Percentiles rank a stretch among this genome's conserved stretches.
Conservation (phyloP, 495 filamentous ascomycete genomes). For the Usnea hakonensis region DNA sequence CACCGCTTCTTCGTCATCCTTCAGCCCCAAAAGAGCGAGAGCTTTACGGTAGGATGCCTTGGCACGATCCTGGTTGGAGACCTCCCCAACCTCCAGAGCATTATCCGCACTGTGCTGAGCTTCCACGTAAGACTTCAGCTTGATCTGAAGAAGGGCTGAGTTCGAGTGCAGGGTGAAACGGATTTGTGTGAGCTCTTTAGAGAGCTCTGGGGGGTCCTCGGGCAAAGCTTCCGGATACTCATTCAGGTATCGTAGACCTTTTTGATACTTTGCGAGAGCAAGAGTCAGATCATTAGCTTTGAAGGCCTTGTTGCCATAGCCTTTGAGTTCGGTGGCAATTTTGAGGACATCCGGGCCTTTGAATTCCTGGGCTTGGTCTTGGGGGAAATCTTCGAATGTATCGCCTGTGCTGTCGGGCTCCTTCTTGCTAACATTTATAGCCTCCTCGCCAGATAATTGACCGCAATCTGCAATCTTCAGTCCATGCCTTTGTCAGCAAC, state of each 20-base stretch:
- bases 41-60: constrained; percentile 85
- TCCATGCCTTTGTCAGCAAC: neutral
- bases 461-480: constrained; percentile 61
- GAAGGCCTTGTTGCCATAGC: constrained; percentile 86
- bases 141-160: constrained; percentile 70
- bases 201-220: constrained; percentile 58
- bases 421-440: constrained; percentile 52
- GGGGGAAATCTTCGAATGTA: constrained; percentile 91
- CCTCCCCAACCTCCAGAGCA: constrained; percentile 57
- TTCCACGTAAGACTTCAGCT: constrained; percentile 63
- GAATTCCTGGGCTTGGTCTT: constrained; percentile 60
- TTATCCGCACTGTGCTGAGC: constrained; percentile 60
- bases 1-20: constrained; percentile 80
- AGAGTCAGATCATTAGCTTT: constrained; percentile 62
- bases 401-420: constrained; percentile 75
- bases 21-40: constrained; percentile 60
- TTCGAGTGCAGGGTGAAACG: constrained; percentile 74
- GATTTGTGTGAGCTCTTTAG: constrained; percentile 58
- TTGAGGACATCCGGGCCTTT: constrained; percentile 59
- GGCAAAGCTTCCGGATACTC: constrained; percentile 70
- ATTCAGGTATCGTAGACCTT: constrained; percentile 88
- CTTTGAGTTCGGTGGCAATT: constrained; percentile 84
- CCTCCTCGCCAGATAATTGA: constrained; percentile 64
- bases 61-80: constrained; percentile 65
- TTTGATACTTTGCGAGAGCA: constrained; percentile 92